Base-by-base conservation (phyloP, 2,329 filamentous ascomycete genomes). In the Ophiostoma sp. region DNA sequence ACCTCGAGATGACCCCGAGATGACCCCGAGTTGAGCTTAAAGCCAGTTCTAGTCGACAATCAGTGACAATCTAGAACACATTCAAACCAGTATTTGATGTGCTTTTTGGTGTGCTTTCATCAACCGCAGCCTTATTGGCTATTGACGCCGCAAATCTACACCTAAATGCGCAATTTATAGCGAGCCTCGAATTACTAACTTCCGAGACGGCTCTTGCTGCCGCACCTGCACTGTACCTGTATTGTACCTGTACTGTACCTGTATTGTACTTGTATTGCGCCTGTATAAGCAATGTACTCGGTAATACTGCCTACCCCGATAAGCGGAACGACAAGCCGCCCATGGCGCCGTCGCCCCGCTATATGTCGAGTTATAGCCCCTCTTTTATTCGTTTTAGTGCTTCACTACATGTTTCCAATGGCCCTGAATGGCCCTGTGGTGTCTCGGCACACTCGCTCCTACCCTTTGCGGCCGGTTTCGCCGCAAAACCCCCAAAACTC, bases 101-200 rank as follows among this genome's bases (percentile, higher is more conserved):
- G 15, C 44, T 17, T 23, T 11, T 39, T 41, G 10, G 8, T 41
- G 7, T 41, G 39, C 39, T 41, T 67, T 57, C 23, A 70, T 60
- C 48, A 36, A n/a, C 64, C 7, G n/a, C 35, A 5, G 62, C 35
- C 68, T 60, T n/a, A 70, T 70, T 70, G 68, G 68, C 36, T 39
- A 35, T 52, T 67, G 5, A 13, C 35, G 64, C 64, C 64, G 64
- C 35, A 41, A 33, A 62, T 62, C 57, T 31, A 20, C 57, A 62
- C 57, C 48, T 44, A 35, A 57, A 27, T 39, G 36, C 44, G 20
- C 57, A 57, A 23, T 66, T 17, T 27, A 66, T n/a, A 65, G 36
- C 35, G 31, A 39, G 52, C 52, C 52, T 57, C 10, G n/a, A 27
- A 57, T 57, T 57, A 57, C 52, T 57, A 57, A 57, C 52, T 31